These are phyloP conservation scores for Aspergillus sp. DNA, from an alignment of 2,329 filamentous ascomycete genomes.

Conservation along the genomic window DNA sequence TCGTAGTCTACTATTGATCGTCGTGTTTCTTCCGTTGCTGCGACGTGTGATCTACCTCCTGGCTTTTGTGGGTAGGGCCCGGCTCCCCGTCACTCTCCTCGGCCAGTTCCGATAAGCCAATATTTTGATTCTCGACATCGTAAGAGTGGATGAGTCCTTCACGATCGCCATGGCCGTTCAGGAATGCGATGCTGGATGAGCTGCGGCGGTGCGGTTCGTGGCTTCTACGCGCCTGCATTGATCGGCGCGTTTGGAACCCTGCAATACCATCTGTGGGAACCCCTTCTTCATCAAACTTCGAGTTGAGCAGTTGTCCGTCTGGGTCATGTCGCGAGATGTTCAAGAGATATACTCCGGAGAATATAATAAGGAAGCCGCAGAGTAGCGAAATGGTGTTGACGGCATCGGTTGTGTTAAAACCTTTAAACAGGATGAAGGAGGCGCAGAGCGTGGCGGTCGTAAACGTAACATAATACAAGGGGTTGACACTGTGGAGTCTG, in stretches of 20 bases:
- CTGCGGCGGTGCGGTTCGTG: conserved; percentile 58
- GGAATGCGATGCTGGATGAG: conserved; percentile 61
- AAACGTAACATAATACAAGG: conserved; percentile 96
- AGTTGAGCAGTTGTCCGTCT: conserved; percentile 68
- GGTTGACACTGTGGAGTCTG: conserved; percentile 69
- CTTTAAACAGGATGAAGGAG: conserved; percentile 92
- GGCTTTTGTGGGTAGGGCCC: conserved; percentile 35
- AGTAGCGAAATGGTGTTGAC: conserved; percentile 91
- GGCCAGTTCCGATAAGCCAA: conserved; percentile 75
- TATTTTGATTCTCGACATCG: conserved; percentile 76
- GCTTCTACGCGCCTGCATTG: conserved; percentile 86
- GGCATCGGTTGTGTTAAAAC: conserved; percentile 90
- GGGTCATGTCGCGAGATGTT: conserved; percentile 94
- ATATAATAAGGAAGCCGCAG: conserved; percentile 91
- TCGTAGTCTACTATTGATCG: conserved; percentile 26
- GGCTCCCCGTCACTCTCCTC: conserved; percentile 67
- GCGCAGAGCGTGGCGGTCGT: conserved; percentile 91
- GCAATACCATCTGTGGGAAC: conserved; percentile 91
- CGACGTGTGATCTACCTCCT: conserved; percentile 25
- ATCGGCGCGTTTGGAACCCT: conserved; percentile 83
- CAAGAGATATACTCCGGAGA: conserved; percentile 90
- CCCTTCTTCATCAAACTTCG: conserved; percentile 60
- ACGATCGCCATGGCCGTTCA: conserved; percentile 62
- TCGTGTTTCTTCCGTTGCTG: conserved; percentile 33
- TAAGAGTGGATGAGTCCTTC: conserved; percentile 85